Percentiles rank a stretch among this genome's conserved stretches.
These are phyloP conservation scores for Tanozyma kutaoensis DNA, from an alignment of 805 yeast species.

Conservation along the genomic window DNA sequence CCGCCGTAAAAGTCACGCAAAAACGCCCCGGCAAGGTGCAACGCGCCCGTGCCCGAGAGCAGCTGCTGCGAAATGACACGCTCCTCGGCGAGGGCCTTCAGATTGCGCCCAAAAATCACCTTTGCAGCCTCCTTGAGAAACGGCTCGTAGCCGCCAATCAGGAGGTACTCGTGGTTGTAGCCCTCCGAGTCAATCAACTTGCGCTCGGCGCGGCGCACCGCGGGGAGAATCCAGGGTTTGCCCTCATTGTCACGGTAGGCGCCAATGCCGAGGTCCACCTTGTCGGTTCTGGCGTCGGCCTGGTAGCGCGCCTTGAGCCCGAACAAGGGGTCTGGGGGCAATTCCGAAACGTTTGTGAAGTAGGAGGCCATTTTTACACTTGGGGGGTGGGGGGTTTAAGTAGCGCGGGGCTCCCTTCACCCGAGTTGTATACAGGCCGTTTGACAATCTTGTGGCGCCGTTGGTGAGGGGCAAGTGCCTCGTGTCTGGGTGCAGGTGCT, in stretches of 20 bases:
- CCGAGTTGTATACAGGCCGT: no score
- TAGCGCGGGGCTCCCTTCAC: no score
- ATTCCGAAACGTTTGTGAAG: constrained; percentile 40
- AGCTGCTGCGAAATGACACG: constrained; percentile 56
- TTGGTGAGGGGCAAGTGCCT: no score
- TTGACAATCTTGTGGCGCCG: no score
- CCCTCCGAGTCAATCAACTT: constrained; percentile 41
- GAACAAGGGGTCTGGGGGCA: constrained; percentile 83
- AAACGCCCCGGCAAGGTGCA: constrained; percentile 75
- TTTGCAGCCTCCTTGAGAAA: constrained; percentile 62
- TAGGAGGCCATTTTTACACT: no score
- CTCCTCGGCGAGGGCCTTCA: constrained; percentile 18
- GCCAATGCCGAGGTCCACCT: constrained; percentile 83
- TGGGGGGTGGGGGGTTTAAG: no score
- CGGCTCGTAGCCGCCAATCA: constrained; percentile 64
- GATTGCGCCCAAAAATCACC: constrained; percentile 55
- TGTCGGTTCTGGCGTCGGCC: constrained; percentile 44
- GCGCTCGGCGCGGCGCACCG: constrained; percentile 57
- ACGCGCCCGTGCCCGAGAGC: constrained; percentile 81
- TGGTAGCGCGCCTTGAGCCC: constrained; percentile 59
- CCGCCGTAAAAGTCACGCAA: constrained; percentile 35
- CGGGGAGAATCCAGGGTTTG: constrained; percentile 60
- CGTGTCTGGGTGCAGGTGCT: no score
- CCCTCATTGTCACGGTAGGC: constrained; percentile 61
- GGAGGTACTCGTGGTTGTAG: constrained; percentile 63